phyloP scores from a whole-genome alignment of 352 stramenopile species.

The Phytophthora citricola region DNA sequence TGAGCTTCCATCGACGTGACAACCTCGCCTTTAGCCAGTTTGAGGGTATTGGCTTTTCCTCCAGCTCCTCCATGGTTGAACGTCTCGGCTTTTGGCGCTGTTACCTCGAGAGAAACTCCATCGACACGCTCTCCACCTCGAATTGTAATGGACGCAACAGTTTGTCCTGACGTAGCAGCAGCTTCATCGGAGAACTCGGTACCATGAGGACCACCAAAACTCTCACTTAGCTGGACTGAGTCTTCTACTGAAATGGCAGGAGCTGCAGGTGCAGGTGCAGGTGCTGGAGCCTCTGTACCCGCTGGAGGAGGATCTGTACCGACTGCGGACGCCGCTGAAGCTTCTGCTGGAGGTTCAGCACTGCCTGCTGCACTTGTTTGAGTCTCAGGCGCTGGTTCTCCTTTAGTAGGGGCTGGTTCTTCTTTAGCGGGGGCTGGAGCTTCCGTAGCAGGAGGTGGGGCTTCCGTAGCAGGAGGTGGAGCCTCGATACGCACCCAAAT shows the following conservation, averaged over 20 bases:
- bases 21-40: constrained; percentile 2
- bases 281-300: background rate
- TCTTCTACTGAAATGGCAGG: constrained; percentile 3
- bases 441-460: constrained; percentile 1
- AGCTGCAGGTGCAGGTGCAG: no score
- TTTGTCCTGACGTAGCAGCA: constrained; percentile 8
- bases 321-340: background rate
- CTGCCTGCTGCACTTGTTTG: background rate
- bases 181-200: constrained; percentile 9
- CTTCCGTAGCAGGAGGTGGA: background rate
- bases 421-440: background rate
- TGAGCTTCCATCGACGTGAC: constrained; percentile 14
- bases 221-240: background rate
- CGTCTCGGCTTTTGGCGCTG: constrained; percentile 5
- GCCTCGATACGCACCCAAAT: constrained; percentile 13
- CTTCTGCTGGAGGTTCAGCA: background rate
- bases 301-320: background rate
- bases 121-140: constrained; percentile 6
- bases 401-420: background rate
- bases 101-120: constrained; percentile 3
- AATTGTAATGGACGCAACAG: background rate
- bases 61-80: constrained; percentile 9
- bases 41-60: constrained; percentile 7
- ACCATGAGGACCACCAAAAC: constrained; percentile 14
- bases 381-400: background rate